Base-by-base conservation (phyloP, 2,329 filamentous ascomycete genomes). In the Penicillium sp. region DNA sequence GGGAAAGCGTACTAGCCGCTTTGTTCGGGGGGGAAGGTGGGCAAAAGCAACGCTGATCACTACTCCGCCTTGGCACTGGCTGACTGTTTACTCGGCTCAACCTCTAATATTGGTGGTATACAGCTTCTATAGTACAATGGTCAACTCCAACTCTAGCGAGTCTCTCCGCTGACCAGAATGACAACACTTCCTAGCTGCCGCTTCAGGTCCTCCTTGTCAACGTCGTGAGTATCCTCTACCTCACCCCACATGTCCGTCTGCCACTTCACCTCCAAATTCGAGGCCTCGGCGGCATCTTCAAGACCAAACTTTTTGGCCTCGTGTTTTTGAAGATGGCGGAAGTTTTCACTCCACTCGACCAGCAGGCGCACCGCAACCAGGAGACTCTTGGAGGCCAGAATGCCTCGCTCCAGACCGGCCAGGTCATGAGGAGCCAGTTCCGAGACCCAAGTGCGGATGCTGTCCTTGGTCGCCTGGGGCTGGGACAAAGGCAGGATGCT, bases 221-320 rank as follows among this genome's bases (percentile, higher is more conserved):
- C 94, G 77, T 99, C 94, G 74, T 99, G 94, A 25, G 92, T 96
- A 73, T 99, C 92, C 71, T 99, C 94, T 0, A 99, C 94, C 77
- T 96, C 92, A 8, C 94, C 94, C 92, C 94, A 97, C 73, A 88
- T 86, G 25, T 82, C 77, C 1, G 87, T 95, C 80, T 99, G 94
- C 87, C 90, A 96, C 57, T 84, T 80, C 14, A 96, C 90, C 76
- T 99, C 94, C 38, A 95, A 70, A 63, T 83, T 96, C 5, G 87
- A 85, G 13, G 88, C 87, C 63, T 81, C 79, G 0, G 89, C 86
- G 0, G 92, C 92, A 68, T 95, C 85, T 64, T 95, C 88, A 11
- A 95, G 85, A 0, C 89, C 88, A 67, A 95, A 96, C 30, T 67
- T 73, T 55, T 58, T 67, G 47, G 61, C 65, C 0, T 62, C 68